Conservation (phyloP, 2,329 filamentous ascomycete genomes). For the Akanthomyces lecanii region DNA sequence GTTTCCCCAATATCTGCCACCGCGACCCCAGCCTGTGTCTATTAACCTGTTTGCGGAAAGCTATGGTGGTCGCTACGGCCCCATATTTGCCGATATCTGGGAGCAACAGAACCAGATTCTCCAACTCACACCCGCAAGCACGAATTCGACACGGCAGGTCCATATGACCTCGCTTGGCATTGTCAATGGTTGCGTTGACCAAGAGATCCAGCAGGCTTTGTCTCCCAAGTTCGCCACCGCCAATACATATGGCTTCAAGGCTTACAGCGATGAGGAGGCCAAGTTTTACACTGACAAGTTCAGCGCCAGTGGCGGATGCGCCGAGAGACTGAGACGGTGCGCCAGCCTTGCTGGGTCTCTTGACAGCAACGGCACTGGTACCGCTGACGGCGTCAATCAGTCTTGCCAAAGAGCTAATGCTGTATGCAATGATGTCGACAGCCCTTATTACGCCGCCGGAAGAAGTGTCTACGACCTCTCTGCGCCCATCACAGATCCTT, state of each 20-base stretch:
- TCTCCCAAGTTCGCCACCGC: conserved; percentile 55
- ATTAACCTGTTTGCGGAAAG: conserved; percentile 66
- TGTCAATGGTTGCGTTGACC: conserved; percentile 67
- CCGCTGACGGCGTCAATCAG: conserved; percentile 34
- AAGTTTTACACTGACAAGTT: conserved; percentile 40
- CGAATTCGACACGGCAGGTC: conserved; percentile 53
- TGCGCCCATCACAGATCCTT: conserved; percentile 52
- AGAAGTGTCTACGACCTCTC: conserved; percentile 60
- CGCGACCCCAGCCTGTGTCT: conserved; percentile 44
- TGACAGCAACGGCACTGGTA: conserved; percentile 41
- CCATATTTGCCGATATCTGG: conserved; percentile 55
- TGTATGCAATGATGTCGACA: conserved; percentile 47
- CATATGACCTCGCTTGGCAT: conserved; percentile 62
- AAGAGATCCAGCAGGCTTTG: conserved; percentile 54
- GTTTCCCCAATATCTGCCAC: conserved; percentile 56
- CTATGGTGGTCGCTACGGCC: conserved; percentile 68
- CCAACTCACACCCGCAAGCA: conserved; percentile 44
- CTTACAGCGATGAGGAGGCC: conserved; percentile 49
- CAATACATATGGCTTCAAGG: conserved; percentile 62
- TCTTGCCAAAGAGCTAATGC: conserved; percentile 49
- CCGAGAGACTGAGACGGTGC: conserved; percentile 50
- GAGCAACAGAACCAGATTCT: conserved; percentile 59
- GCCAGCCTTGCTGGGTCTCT: conserved; percentile 34
- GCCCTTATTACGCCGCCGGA: conserved; percentile 51
- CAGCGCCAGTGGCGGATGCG: conserved; percentile 43